Evolutionary conservation across 305 asterid genomes (phyloP).

Genomic region (Fraxinus angustifolia): DNA sequence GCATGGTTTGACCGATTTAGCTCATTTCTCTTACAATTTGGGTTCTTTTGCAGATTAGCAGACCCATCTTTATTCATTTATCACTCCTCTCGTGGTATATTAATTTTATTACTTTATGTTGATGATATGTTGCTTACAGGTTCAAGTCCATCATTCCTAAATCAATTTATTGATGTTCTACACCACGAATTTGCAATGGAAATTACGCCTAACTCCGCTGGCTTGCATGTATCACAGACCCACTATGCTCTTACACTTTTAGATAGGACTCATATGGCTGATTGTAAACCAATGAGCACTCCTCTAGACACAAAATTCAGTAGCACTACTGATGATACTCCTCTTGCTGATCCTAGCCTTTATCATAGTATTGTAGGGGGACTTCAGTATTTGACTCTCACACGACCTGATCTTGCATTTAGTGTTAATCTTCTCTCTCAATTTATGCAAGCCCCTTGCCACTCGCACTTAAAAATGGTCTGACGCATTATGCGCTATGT

Average conservation of each 20-base stretch:
- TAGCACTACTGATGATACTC: background rate
- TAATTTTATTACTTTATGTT: background rate
- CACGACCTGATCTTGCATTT: background rate
- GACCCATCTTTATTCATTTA: background rate
- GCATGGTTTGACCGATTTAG: background rate
- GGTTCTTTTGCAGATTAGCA: background rate
- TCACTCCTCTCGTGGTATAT: background rate
- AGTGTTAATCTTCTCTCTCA: background rate
- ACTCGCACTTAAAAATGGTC: background rate
- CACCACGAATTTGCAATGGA: background rate
- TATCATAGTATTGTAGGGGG: background rate
- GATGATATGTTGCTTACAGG: background rate
- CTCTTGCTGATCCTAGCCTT: background rate
- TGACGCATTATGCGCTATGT: background rate
- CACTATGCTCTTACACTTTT: background rate
- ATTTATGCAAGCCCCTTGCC: background rate
- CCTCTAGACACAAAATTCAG: background rate
- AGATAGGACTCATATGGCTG: background rate
- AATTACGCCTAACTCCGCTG: background rate
- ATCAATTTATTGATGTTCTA: background rate
- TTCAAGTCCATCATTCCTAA: background rate
- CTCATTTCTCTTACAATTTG: background rate
- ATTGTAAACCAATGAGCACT: background rate
- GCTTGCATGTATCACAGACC: background rate
- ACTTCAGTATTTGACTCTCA: background rate